Base-by-base conservation (phyloP, 306 rosid genomes). In the Chamaecrista fasciculata region DNA sequence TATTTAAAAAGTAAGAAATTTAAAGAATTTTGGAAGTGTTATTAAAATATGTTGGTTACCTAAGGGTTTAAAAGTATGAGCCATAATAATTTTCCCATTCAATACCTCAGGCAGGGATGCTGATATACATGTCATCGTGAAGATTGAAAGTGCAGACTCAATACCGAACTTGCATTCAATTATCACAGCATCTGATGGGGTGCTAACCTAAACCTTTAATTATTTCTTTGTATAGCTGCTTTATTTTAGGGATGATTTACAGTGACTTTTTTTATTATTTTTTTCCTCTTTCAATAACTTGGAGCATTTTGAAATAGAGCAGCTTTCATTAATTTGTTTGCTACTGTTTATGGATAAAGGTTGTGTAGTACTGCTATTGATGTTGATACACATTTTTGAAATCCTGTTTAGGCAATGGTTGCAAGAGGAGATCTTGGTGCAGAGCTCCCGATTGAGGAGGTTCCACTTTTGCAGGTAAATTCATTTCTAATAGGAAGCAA, bases 91-190 rank as follows among this genome's bases (percentile, higher is more conserved):
- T 44, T 67, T 70, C 59, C 56, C 28, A 23, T 59, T 84, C 76
- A n/a, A 62, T 70, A 11, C 60, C 71, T 83, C 87, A 94, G 99
- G 83, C 57, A 76, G 80, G 75, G 85, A 67, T 72, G 96, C 95
- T 73, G 96, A 94, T 84, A 91, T 94, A 73, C 97, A 89, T 50
- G 95, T 94, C 68, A 94, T 91, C 14, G 99, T 94, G 24, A 94
- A 94, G 70, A 94, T 91, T 74, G 99, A 91, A 80, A 94, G 99
- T 59, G 99, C 97, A 36, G 96, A 94, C 73, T 94, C 99, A 28
- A 91, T 94, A 69, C 91, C 96, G 46, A 94, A 94, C 70, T 80
- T 94, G 83, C 88, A 86, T 79, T 94, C 99, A 46, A 94, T 94
- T 64, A 94, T 94, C 88, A 78, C 86, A 5, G 86, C 86, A 2